These are phyloP conservation scores for Obba rivulosa DNA, from an alignment of 768 basidiomycete genomes.

Conservation along the genomic window DNA sequence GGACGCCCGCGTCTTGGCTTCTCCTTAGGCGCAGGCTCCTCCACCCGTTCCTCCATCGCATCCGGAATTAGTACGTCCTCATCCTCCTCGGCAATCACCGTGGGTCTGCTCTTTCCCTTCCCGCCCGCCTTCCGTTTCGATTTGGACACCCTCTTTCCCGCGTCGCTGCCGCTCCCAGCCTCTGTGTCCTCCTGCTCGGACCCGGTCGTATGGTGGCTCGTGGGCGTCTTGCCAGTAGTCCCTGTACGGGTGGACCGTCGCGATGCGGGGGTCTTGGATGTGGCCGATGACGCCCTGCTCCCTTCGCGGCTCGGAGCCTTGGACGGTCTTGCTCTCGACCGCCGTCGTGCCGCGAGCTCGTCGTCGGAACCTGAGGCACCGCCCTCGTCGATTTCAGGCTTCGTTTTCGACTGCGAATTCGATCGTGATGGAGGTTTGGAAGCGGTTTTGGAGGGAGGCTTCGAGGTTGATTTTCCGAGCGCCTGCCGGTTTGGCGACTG, in stretches of 20 bases:
- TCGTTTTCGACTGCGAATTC: constrained; percentile 14
- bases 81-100: constrained; percentile 24
- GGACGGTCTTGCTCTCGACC: constrained; percentile 1
- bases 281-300: constrained; percentile 16
- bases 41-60: constrained; percentile 7
- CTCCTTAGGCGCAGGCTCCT: not conserved
- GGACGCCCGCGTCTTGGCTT: constrained; percentile 16
- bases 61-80: constrained; percentile 17
- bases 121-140: constrained; percentile 21
- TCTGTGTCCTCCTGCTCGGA: constrained; percentile 20
- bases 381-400: constrained; percentile 4
- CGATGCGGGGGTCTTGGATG: constrained; percentile 15
- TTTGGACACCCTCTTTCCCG: constrained; percentile 21
- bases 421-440: constrained; percentile 17
- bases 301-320: constrained; percentile 6
- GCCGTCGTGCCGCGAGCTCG: constrained; percentile 14
- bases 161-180: constrained; percentile 20
- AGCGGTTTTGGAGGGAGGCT: constrained; percentile 22
- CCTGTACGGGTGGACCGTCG: constrained; percentile 17
- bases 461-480: constrained; percentile 17
- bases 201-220: constrained; percentile 7
- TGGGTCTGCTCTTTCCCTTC: constrained; percentile 20
- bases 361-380: constrained; percentile 21
- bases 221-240: constrained; percentile 11
- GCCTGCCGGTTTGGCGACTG: constrained; percentile 7